Evolutionary conservation across 768 basidiomycete genomes (phyloP), one percentile per base, ranked within the genome.

Genomic region (Tephrocybe sp.): DNA sequence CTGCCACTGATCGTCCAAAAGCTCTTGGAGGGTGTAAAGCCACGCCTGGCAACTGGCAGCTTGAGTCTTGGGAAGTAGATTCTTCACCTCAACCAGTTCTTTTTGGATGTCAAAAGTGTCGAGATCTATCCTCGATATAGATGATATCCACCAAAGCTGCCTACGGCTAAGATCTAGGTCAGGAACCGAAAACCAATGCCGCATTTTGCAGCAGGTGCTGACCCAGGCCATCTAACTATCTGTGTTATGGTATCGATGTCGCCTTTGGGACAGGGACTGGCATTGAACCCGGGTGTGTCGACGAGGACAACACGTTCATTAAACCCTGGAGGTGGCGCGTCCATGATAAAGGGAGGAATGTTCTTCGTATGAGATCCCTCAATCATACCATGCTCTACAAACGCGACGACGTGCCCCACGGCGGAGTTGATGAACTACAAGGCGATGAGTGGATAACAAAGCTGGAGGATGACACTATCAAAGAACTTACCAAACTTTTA

Each of bases 401-500:
- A 11, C 4, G 52, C 47, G 9, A 37, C 37, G 7, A 38, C 32
- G n/a, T 41, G 25, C 2, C 49, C 47, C 2, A 45, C 35, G 1
- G 47, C 32, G 3, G 40, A 42, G 21, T 56, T 47, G 6, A 58
- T 43, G 31, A 45, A 51, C 45, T 51, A n/a, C n/a, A n/a, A n/a
- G n/a, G 32, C n/a, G n/a, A n/a, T 11, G 21, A 13, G 22, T 12
- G 6, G n/a, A 16, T 16, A n/a, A 18, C 8, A 12, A 6, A 19
- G 9, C 4, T 16, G 7, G 28, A 30, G 12, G 9, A n/a, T 11
- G 18, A 12, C 9, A n/a, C 8, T 7, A 19, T 12, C 7, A 37
- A 28, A 18, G 24, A n/a, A n/a, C 39, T 13, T 44, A 58, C 60
- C 9, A 57, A 56, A 39, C 60, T 60, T 45, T 60, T 60, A 3